Base-by-base conservation (phyloP, 371 early-diverging fungal genomes). In the Mucor irregularis region DNA sequence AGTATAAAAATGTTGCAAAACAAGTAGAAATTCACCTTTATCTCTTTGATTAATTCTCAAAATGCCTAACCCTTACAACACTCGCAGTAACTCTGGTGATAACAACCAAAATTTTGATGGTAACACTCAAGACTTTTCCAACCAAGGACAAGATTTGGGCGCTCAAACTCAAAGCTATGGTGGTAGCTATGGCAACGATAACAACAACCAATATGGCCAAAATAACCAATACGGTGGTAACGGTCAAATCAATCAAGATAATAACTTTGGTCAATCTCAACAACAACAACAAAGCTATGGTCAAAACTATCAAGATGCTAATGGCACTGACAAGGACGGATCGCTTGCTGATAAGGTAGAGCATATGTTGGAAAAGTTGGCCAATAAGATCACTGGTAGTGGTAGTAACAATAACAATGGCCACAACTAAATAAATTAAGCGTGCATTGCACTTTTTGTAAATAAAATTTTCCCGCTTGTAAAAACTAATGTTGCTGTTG, bases 221-320 rank as follows among this genome's bases (percentile, higher is more conserved):
- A 17, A 7, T 39, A n/a, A n/a, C n/a, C n/a, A n/a, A n/a, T n/a
- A n/a, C n/a, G n/a, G n/a, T n/a, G n/a, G n/a, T n/a, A n/a, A n/a
- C n/a, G n/a, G n/a, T n/a, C n/a, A n/a, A n/a, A n/a, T n/a, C n/a
- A n/a, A n/a, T 31, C 31, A 31, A 31, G 5, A 5, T 11, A 5
- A 31, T 7, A 11, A 11, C 5, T 31, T 19, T 40, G 42, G 42
- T 21, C 19, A 11, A 21, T 22, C 13, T 10, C 22, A 16, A 31
- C 34, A 28, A 45, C 45, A 45, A 34, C 44, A 58, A 29, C 52
- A 43, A 21, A 25, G 17, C 5, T 2, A 44, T 14, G 22, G 21
- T 31, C 22, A 38, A 6, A 28, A 39, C 1, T 8, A 5, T 66
- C 82, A 53, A 76, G 76, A 40, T 56, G n/a, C n/a, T n/a, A n/a